Conservation (phyloP, 345 rosid genomes). For the Bruguiera gymnorhiza region DNA sequence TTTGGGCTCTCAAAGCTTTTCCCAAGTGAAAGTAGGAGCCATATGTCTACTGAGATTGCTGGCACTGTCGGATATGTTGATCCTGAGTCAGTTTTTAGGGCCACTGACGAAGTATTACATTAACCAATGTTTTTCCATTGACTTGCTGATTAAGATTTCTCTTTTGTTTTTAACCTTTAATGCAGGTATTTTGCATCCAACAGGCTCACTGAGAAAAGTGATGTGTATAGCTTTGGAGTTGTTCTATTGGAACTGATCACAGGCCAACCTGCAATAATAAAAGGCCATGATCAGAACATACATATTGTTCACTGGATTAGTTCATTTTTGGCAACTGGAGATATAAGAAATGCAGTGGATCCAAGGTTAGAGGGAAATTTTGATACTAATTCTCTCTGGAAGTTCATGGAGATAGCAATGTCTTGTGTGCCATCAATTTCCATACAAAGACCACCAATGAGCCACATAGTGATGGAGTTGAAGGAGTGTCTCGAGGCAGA, state of each 20-base stretch:
- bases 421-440: constrained; percentile 30
- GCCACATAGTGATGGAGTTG: constrained; percentile 30
- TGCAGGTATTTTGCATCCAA: constrained; percentile 21
- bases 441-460: constrained; percentile 37
- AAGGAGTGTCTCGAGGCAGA: constrained; percentile 38
- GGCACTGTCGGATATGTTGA: constrained; percentile 58
- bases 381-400: constrained; percentile 41
- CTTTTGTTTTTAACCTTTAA: background rate
- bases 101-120: too few species aligned
- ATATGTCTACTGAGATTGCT: constrained; percentile 30
- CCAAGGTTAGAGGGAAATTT: constrained; percentile 33
- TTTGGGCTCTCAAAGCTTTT: constrained; percentile 52
- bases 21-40: constrained; percentile 26
- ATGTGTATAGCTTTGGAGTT: constrained; percentile 53
- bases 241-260: constrained; percentile 52
- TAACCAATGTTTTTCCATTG: background rate
- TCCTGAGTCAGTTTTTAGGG: constrained; percentile 42
- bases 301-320: constrained; percentile 44
- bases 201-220: constrained; percentile 46
- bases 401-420: constrained; percentile 40
- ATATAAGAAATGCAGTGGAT: constrained; percentile 36
- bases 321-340: constrained; percentile 32
- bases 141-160: background rate
- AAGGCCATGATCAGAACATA: constrained; percentile 19
- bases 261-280: constrained; percentile 37